These are phyloP conservation scores for Penicillium sp. DNA, from an alignment of 2,329 filamentous ascomycete genomes.

Conservation along the genomic window DNA sequence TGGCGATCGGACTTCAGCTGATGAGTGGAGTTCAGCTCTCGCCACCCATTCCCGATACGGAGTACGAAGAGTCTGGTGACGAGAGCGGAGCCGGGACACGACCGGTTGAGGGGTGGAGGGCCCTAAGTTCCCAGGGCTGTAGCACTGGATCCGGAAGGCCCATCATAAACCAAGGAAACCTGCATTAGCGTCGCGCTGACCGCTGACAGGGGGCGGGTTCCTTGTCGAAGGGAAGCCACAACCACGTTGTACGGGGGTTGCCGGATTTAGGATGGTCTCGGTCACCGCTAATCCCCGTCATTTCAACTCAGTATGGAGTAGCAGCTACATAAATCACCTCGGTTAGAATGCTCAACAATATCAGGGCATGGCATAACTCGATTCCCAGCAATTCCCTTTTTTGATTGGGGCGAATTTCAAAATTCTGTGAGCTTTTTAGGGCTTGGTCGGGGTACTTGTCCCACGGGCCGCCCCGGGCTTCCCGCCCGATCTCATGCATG, in stretches of 20 bases:
- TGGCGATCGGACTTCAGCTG: slow-evolving; percentile 29
- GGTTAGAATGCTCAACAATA: too few relatives aligned
- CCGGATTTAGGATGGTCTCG: background rate
- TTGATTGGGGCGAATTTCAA: background rate
- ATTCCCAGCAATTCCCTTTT: background rate
- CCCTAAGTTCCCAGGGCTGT: slow-evolving; percentile 36
- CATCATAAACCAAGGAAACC: slow-evolving; percentile 32
- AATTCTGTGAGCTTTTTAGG: slow-evolving; percentile 10
- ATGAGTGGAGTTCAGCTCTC: slow-evolving; percentile 21
- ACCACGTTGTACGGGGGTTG: slow-evolving; percentile 22
- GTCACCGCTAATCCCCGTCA: slow-evolving; percentile 15
- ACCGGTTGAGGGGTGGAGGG: slow-evolving; percentile 9
- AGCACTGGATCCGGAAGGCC: slow-evolving; percentile 32
- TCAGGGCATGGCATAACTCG: too few relatives aligned
- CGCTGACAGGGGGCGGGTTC: slow-evolving; percentile 26
- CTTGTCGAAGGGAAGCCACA: slow-evolving; percentile 21
- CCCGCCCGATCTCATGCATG: slow-evolving; percentile 28
- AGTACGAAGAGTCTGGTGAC: slow-evolving; percentile 12
- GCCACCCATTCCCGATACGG: slow-evolving; percentile 16
- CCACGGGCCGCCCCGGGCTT: slow-evolving; percentile 29
- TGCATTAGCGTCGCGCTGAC: slow-evolving; percentile 37
- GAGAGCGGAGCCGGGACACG: slow-evolving; percentile 16
- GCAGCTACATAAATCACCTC: background rate
- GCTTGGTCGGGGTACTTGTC: slow-evolving; percentile 23
- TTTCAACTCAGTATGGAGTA: too few relatives aligned